Conservation (phyloP, 2,329 filamentous ascomycete genomes). For the Colletotrichum graminicola region DNA sequence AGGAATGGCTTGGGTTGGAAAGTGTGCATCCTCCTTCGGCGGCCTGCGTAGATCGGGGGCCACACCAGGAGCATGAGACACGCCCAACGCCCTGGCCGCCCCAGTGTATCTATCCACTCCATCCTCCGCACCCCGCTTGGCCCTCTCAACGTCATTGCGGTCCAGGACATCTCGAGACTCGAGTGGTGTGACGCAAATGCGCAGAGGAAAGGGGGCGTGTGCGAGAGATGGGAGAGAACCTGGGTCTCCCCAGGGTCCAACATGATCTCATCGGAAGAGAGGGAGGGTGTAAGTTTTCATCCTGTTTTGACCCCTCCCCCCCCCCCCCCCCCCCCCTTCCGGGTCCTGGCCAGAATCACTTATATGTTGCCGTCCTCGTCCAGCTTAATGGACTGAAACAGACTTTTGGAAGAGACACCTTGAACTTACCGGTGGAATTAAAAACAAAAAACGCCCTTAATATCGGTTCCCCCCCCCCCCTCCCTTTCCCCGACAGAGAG, state of each 20-base stretch:
- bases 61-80: slow-evolving; percentile 35
- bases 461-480: slow-evolving; percentile 5
- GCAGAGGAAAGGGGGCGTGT: slow-evolving; percentile 4
- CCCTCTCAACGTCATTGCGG: slow-evolving; percentile 48
- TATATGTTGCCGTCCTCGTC: slow-evolving; percentile 42
- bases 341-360: slow-evolving; percentile 37
- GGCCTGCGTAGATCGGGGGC: slow-evolving; percentile 34
- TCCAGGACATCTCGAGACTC: slow-evolving; percentile 38
- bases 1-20: not conserved
- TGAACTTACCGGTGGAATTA: slow-evolving; percentile 23
- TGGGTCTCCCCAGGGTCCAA: slow-evolving; percentile 42
- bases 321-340: not conserved
- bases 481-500: slow-evolving; percentile 3
- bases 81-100: slow-evolving; percentile 34
- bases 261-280: slow-evolving; percentile 44
- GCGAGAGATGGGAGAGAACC: slow-evolving; percentile 4
- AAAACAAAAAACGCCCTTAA: slow-evolving; percentile 3
- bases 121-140: slow-evolving; percentile 38
- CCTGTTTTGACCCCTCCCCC: slow-evolving; percentile 39
- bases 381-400: not conserved
- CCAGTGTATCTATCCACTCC: slow-evolving; percentile 36
- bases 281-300: slow-evolving; percentile 38
- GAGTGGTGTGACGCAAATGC: slow-evolving; percentile 38
- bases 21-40: slow-evolving; percentile 18
- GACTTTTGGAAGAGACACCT: slow-evolving; percentile 21